These are phyloP conservation scores for Dovyalis caffra DNA, from an alignment of 345 rosid species.

Conservation along the genomic window DNA sequence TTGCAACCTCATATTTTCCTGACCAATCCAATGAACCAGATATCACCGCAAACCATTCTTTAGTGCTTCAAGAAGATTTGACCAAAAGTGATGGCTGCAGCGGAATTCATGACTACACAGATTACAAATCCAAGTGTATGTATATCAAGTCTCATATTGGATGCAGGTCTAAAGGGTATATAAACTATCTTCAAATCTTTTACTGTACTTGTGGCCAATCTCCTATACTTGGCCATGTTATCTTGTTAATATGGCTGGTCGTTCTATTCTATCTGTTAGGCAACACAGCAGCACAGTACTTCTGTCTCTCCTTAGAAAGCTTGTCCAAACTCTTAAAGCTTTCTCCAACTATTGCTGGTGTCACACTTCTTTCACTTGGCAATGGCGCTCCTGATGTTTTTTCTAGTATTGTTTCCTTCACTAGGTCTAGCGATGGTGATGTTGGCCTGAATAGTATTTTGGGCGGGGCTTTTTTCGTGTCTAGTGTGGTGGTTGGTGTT, in stretches of 20 bases:
- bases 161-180: slow-evolving; percentile 74
- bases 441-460: slow-evolving; percentile 79
- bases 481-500: slow-evolving; percentile 75
- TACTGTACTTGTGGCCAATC: slow-evolving; percentile 59
- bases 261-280: slow-evolving; percentile 78
- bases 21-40: slow-evolving; percentile 10
- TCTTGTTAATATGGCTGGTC: slow-evolving; percentile 71
- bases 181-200: slow-evolving; percentile 73
- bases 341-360: slow-evolving; percentile 84
- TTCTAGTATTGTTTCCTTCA: slow-evolving; percentile 79
- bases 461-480: slow-evolving; percentile 82
- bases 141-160: slow-evolving; percentile 51
- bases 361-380: slow-evolving; percentile 79
- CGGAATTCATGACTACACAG: slow-evolving; percentile 39
- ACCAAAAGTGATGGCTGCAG: slow-evolving; percentile 30
- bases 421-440: slow-evolving; percentile 54
- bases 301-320: slow-evolving; percentile 73
- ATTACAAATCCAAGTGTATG: slow-evolving; percentile 53
- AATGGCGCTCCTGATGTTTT: slow-evolving; percentile 93
- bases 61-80: slow-evolving; percentile 9
- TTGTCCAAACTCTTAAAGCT: slow-evolving; percentile 70
- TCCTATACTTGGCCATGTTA: slow-evolving; percentile 43
- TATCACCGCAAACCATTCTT: slow-evolving; percentile 4
- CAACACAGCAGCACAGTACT: slow-evolving; percentile 74
- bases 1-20: slow-evolving; percentile 22